Conservation (phyloP, 192 early-diverging fungal genomes). For the Backusella psychrophila region DNA sequence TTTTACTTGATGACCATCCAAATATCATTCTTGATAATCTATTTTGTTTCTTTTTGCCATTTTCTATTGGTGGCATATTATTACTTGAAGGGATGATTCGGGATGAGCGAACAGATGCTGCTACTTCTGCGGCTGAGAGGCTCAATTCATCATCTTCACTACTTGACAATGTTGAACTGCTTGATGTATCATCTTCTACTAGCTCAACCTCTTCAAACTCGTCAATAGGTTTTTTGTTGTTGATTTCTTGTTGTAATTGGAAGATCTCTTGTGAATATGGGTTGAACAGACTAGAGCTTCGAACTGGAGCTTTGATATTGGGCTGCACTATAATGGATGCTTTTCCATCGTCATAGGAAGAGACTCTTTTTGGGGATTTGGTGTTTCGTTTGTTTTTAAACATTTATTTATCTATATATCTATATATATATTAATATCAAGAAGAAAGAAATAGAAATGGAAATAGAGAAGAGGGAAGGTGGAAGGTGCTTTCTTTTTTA, state of each 20-base stretch:
- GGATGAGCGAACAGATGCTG: neutral
- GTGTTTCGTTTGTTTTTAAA: neutral
- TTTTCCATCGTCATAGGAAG: neutral
- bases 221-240: neutral
- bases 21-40: neutral
- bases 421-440: no score
- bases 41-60: neutral
- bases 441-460: no score
- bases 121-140: neutral
- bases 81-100: neutral
- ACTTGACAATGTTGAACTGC: neutral
- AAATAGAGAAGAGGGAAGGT: neutral
- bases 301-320: neutral
- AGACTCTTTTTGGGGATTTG: neutral
- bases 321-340: neutral
- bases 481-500: neutral
- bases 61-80: neutral
- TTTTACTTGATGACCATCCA: neutral
- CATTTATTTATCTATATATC: neutral
- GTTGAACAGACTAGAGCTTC: neutral
- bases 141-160: neutral
- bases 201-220: neutral
- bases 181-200: slow-evolving; percentile 1
- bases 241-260: neutral
- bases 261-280: neutral